Base-by-base conservation (phyloP, 441 rosid species). In the Corymbia calophylla region DNA sequence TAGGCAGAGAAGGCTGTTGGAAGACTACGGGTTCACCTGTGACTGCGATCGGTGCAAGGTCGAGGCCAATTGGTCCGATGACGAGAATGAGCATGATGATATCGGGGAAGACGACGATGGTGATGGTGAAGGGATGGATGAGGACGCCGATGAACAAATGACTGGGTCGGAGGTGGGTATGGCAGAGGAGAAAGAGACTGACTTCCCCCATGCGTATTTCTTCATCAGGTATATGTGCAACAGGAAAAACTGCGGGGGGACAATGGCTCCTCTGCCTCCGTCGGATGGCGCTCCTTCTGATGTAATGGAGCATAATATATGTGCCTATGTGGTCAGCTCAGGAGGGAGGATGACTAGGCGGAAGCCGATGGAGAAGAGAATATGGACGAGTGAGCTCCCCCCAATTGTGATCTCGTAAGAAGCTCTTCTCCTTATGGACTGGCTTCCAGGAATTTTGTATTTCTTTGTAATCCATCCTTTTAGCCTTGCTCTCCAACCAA, bases 1-100 rank as follows among this genome's bases (percentile, higher is more conserved):
- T 17, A 92, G 99, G 29, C 97, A 94, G 92, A 94, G 92, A 90
- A 93, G 96, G 87, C 86, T 97, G 93, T 87, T 93, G 11, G 96
- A 94, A 90, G 99, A 97, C 87, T 97, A 97, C 56, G 98, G 98
- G 31, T 97, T 97, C 35, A 68, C 51, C 55, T 97, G 99, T 35
- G 94, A 94, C 14, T 97, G 99, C 68, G 98, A 97, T 58, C 95
- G 98, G 80, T 95, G 99, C 89, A 97, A 95, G 91, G 98, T 97
- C 3, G 99, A 96, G 89, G 95, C 95, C 53, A 95, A 91, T 89
- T 97, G 99, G 98, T 95, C 97, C 0, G 99, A 97, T 60, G 89
- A 92, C 1, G 98, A 96, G 88, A 92, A 93, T 9, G 60, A 86
- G 87, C 25, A 39, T 9, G 93, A 89, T 51, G 93, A 87, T 88